These are phyloP conservation scores for Lactarius tabidus DNA, from an alignment of 768 basidiomycete species.

Conservation along the genomic window DNA sequence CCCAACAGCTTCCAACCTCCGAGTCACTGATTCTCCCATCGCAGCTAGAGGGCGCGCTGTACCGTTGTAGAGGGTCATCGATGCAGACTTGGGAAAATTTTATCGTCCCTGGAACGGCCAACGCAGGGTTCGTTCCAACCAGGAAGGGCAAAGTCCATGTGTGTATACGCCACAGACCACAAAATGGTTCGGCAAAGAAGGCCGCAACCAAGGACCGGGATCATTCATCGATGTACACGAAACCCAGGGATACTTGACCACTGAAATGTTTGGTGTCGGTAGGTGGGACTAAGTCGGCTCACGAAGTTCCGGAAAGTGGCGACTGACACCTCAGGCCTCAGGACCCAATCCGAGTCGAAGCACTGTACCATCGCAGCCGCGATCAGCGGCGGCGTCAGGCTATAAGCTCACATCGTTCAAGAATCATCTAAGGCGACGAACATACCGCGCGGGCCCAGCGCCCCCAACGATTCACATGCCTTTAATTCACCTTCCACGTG, in stretches of 20 bases:
- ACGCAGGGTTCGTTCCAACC: background rate
- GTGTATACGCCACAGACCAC: background rate
- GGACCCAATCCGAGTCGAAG: background rate
- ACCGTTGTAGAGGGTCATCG: no score
- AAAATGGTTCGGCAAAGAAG: no score
- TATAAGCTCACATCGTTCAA: background rate
- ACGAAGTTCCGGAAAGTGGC: background rate
- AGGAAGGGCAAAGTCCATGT: background rate
- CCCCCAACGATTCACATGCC: background rate
- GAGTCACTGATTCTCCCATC: no score
- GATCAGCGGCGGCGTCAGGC: background rate
- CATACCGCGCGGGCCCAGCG: background rate
- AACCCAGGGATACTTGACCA: background rate
- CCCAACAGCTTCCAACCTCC: no score
- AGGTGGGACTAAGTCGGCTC: background rate
- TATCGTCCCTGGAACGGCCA: background rate
- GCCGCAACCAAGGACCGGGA: constrained; percentile 4
- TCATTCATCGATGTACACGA: background rate
- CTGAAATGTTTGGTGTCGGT: background rate
- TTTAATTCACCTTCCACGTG: background rate
- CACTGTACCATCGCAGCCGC: background rate
- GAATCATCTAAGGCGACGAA: background rate
- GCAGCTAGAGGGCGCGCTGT: no score
- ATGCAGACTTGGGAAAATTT: background rate
- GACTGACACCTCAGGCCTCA: background rate